phyloP scores from a whole-genome alignment of 2,329 filamentous ascomycete genomes.

The Fusarium albosuccineum region DNA sequence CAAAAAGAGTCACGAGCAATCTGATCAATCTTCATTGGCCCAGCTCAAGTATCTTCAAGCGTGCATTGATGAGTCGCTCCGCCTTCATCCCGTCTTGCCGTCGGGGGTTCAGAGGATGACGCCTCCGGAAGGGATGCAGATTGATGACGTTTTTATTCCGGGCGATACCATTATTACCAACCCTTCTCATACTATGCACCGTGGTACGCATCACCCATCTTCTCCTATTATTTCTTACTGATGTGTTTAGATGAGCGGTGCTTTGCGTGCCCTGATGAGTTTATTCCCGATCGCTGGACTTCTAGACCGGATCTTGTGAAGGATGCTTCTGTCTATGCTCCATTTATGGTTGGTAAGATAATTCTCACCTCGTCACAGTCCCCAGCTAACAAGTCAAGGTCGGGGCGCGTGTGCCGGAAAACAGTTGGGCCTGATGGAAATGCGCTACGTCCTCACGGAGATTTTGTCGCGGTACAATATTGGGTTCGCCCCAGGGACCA shows the following conservation, averaged over 20 bases:
- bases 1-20: conserved; percentile 6
- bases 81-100: conserved; percentile 53
- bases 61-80: conserved; percentile 54
- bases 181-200: conserved; percentile 26
- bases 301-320: conserved; percentile 46
- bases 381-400: conserved; percentile 35
- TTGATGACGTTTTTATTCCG: conserved; percentile 52
- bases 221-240: background rate
- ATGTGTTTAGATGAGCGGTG: conserved; percentile 31
- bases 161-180: conserved; percentile 52
- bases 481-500: no score
- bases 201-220: background rate
- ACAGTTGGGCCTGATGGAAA: conserved; percentile 52
- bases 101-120: conserved; percentile 51
- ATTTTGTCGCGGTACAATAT: no score
- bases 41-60: conserved; percentile 45
- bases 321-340: conserved; percentile 41
- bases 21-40: conserved; percentile 14
- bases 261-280: conserved; percentile 25
- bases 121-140: conserved; percentile 51
- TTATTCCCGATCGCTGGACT: conserved; percentile 54
- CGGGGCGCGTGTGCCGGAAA: conserved; percentile 53
- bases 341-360: conserved; percentile 46
- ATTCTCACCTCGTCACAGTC: background rate
- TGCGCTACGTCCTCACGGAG: conserved; percentile 1